These are phyloP conservation scores for Hymenoscyphus albidus DNA, from an alignment of 2,329 filamentous ascomycete species.

Conservation along the genomic window DNA sequence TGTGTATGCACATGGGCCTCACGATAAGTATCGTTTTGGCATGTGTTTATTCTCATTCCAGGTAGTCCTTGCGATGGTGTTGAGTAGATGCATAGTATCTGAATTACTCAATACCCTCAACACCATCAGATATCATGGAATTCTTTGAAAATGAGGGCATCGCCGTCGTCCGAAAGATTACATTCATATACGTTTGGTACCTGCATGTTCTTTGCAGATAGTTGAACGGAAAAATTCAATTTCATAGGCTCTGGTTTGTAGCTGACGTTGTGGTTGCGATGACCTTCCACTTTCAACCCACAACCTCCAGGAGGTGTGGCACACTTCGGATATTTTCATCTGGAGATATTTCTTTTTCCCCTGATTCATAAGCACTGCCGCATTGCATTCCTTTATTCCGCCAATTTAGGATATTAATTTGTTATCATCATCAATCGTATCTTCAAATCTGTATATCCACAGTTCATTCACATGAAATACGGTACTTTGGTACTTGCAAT, in stretches of 20 bases:
- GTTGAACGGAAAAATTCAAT: not conserved
- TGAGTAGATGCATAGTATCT: not conserved
- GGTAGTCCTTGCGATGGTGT: not conserved
- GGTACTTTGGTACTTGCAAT: not conserved
- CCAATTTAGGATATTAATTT: not conserved
- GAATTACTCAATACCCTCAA: not conserved
- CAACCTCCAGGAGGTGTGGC: not conserved
- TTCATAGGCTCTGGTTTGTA: not conserved
- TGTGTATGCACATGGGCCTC: not conserved
- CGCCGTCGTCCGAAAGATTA: constrained; percentile 1
- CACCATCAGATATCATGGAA: not conserved
- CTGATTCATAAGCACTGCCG: not conserved
- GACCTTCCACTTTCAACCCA: not conserved
- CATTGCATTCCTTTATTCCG: not conserved
- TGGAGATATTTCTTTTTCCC: not conserved
- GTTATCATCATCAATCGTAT: not conserved
- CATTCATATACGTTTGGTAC: not conserved
- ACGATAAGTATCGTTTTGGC: not conserved
- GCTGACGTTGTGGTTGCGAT: not conserved
- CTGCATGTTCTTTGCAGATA: not conserved
- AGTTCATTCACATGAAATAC: not conserved
- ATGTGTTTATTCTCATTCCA: not conserved
- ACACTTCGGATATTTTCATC: not conserved
- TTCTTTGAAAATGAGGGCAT: not conserved
- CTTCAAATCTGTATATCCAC: not conserved